Conservation (phyloP, 257 asterid genomes). For the Nicotiana attenuata region DNA sequence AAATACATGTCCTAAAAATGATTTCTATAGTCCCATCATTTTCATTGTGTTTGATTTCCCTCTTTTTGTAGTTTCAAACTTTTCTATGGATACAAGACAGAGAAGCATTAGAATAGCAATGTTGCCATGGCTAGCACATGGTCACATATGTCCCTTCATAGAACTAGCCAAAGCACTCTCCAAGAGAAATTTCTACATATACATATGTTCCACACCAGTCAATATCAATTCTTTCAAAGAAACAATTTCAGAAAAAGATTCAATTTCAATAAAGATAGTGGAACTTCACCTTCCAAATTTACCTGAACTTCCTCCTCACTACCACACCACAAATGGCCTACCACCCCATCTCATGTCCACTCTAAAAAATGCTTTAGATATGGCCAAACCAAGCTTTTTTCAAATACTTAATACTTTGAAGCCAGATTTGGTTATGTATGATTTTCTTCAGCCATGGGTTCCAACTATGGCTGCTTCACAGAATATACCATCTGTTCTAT, state of each 20-base stretch:
- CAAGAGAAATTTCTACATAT: slow-evolving; percentile 13
- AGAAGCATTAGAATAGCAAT: slow-evolving; percentile 9
- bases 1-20: neutral
- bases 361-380: slow-evolving; percentile 13
- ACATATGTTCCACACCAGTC: slow-evolving; percentile 24
- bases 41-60: neutral
- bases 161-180: slow-evolving; percentile 21
- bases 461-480: slow-evolving; percentile 15
- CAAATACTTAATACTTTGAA: neutral
- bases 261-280: slow-evolving; percentile 3
- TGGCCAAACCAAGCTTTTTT: slow-evolving; percentile 9
- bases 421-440: slow-evolving; percentile 25
- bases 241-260: neutral
- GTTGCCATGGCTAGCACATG: slow-evolving; percentile 35
- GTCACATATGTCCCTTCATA: slow-evolving; percentile 23
- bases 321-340: slow-evolving; percentile 32
- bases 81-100: neutral
- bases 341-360: slow-evolving; percentile 22
- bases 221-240: slow-evolving; percentile 13
- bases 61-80: neutral
- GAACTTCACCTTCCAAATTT: slow-evolving; percentile 19
- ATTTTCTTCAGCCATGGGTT: slow-evolving; percentile 23
- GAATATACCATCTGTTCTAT: slow-evolving; percentile 20
- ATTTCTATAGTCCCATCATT: neutral
- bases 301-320: slow-evolving; percentile 30